Evolutionary conservation across 164 flowering plant genomes (phyloP), one percentile per base, ranked within the genome.

Genomic region (Umbilicus rupestris): DNA sequence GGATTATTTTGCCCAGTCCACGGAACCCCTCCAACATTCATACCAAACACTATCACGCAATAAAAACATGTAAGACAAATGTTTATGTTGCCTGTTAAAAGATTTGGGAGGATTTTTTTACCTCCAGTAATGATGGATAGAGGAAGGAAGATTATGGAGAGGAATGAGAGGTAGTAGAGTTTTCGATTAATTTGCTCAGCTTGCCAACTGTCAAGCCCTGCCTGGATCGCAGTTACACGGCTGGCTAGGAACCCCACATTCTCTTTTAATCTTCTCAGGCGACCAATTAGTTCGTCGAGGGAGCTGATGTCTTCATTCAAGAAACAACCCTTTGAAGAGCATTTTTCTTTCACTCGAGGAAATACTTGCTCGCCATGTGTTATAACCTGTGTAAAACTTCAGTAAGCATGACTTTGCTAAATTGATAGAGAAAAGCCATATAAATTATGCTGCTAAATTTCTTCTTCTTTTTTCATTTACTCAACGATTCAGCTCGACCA

Each of bases 11-110:
- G 96, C 22, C 39, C 80, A 4, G 99, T 92, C 97, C 99, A 95
- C 68, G 99, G 99, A 66, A 95, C 90, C 39, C 99, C 99, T 20
- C 99, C 97, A 22, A 92, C 99, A 68, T 95, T 95, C 99, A 95
- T 95, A 52, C 99, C 99, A 77, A 95, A 95, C 42, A 88, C 97
- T 95, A 82, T 37, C 15, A 62, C 22, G 2, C 1, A 24, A 45
- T 17, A 45, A 4, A 45, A 45, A 45, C n/a, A 15, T 1, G 49
- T 45, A 45, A 45, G n/a, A 45, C 15, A 45, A 14, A 45, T 16
- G 17, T 17, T 15, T 45, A 14, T 4, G 20, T 15, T 15, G n/a
- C 5, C 19, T 14, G n/a, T 15, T 14, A 16, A 45, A 15, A 45
- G 49, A 3, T 16, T 2, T 15, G n/a, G 5, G 49, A 45, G 16